phyloP scores from a whole-genome alignment of 768 basidiomycete genomes.

The Naganishia friedmannii region DNA sequence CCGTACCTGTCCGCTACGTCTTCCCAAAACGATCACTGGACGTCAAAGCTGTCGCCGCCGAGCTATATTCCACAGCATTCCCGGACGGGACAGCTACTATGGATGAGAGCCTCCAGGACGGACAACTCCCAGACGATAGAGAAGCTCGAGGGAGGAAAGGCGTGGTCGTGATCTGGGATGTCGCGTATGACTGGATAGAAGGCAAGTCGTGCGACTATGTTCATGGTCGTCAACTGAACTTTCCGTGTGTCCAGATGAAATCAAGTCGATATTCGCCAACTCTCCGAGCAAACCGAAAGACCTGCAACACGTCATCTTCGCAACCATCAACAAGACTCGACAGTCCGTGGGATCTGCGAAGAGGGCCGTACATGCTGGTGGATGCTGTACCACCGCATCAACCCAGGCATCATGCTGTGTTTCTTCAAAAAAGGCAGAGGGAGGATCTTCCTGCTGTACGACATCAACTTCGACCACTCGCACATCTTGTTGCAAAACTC shows the following conservation, averaged over 20 bases:
- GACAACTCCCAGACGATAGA: neutral
- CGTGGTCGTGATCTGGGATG: constrained; percentile 69
- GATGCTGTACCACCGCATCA: neutral
- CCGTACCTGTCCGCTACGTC: constrained; percentile 84
- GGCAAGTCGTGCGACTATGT: constrained; percentile 54
- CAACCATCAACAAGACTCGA: constrained; percentile 37
- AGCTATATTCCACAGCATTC: constrained; percentile 34
- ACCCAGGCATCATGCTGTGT: neutral
- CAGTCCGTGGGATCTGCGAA: neutral
- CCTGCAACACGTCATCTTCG: constrained; percentile 36
- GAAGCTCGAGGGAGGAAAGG: constrained; percentile 34
- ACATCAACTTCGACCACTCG: neutral
- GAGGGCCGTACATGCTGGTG: neutral
- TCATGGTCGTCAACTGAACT: neutral
- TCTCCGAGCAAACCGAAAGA: constrained; percentile 22
- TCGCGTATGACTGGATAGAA: constrained; percentile 67
- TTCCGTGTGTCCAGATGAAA: constrained; percentile 32
- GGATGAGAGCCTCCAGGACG: constrained; percentile 2
- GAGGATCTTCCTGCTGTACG: neutral
- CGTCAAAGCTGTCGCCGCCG: constrained; percentile 45
- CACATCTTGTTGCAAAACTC: neutral
- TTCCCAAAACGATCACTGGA: constrained; percentile 75
- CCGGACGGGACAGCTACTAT: constrained; percentile 9
- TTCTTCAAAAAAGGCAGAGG: neutral
- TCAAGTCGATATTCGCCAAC: constrained; percentile 32